phyloP scores from a whole-genome alignment of 306 rosid species.

The Quercus robur region DNA sequence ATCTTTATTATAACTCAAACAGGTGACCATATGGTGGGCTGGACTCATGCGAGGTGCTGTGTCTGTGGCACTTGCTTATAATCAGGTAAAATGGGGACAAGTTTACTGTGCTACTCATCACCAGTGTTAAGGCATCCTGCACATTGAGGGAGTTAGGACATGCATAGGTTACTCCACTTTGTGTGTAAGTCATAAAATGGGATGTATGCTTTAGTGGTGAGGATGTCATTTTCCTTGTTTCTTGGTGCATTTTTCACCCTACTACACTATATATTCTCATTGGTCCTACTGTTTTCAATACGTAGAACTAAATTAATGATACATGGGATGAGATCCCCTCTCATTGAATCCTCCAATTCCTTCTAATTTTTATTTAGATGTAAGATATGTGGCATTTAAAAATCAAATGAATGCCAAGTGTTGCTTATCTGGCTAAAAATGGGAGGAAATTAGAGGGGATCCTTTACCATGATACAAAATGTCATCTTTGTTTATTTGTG shows the following conservation, averaged over 20 bases:
- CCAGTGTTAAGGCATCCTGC: not conserved
- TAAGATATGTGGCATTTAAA: no score
- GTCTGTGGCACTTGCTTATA: conserved; percentile 62
- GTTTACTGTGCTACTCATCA: not conserved
- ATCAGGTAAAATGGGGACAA: conserved; percentile 34
- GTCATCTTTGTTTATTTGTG: not conserved
- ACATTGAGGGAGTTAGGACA: not conserved
- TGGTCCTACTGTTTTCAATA: not conserved
- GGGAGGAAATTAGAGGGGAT: no score
- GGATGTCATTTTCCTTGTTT: not conserved
- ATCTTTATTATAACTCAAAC: conserved; percentile 9
- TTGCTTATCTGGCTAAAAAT: no score
- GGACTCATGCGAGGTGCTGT: conserved; percentile 74
- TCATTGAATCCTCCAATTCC: no score
- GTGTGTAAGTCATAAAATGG: not conserved
- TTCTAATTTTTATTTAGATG: no score
- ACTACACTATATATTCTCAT: not conserved
- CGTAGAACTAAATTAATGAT: not conserved
- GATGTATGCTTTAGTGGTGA: not conserved
- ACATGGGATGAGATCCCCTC: no score
- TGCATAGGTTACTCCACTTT: not conserved
- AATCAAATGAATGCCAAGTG: no score
- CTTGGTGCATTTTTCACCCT: not conserved
- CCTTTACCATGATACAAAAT: not conserved
- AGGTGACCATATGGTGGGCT: conserved; percentile 69